phyloP scores from a whole-genome alignment of 2,329 filamentous ascomycete species.

The Teratosphaeria nubilosa region DNA sequence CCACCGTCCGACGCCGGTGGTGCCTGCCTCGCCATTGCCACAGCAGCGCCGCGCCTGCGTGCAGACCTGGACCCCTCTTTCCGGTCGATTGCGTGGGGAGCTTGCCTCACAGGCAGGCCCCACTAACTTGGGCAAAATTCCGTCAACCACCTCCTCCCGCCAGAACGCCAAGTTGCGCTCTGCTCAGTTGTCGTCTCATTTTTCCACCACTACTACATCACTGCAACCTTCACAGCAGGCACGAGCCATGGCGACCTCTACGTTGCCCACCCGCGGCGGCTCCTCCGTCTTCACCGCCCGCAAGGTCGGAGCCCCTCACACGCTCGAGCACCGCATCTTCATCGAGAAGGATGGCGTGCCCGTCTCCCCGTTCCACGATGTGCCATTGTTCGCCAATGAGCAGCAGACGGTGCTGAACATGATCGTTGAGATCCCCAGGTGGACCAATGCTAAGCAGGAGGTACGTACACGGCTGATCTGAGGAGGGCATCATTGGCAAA shows the following conservation, averaged over 20 bases:
- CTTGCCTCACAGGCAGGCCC: background rate
- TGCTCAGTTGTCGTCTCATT: background rate
- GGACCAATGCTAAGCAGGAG: conserved; percentile 99
- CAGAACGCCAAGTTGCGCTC: background rate
- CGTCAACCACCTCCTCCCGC: background rate
- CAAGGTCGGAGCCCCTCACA: conserved; percentile 84
- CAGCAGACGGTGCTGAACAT: conserved; percentile 97
- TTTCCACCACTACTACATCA: background rate
- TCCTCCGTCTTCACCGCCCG: conserved; percentile 62
- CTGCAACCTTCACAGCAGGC: conserved; percentile 2
- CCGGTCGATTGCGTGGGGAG: background rate
- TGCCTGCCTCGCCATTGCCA: background rate
- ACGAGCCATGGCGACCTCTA: conserved; percentile 10
- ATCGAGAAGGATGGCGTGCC: conserved; percentile 94
- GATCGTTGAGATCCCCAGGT: conserved; percentile 98
- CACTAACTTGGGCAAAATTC: background rate
- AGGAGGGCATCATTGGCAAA: background rate
- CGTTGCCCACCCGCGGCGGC: conserved; percentile 18
- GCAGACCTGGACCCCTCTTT: background rate
- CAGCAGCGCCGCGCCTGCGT: background rate
- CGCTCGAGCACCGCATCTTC: conserved; percentile 93
- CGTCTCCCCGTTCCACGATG: conserved; percentile 95
- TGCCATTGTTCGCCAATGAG: conserved; percentile 93
- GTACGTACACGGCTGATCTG: conserved; percentile 42
- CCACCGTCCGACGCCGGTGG: background rate